Percentiles rank a stretch among this genome's conserved stretches.
Evolutionary conservation across 2,329 filamentous ascomycete genomes (phyloP).

Genomic region (Amylocarpus encephaloides): DNA sequence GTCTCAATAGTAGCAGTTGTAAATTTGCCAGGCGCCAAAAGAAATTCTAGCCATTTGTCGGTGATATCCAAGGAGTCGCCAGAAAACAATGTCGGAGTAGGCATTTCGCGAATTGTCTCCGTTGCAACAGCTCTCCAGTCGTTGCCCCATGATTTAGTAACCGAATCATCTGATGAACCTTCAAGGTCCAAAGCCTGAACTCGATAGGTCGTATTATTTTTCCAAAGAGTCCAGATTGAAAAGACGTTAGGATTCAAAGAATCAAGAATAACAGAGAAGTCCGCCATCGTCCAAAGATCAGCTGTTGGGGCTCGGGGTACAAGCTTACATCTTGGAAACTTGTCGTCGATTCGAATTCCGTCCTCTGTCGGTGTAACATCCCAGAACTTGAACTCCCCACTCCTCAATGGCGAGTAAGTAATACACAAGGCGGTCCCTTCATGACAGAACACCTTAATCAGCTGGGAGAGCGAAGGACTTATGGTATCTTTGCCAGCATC

Average conservation of each 20-base stretch:
- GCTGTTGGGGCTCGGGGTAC: conserved; percentile 65
- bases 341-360: conserved; percentile 56
- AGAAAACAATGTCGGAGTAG: conserved; percentile 51
- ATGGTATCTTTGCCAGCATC: conserved; percentile 70
- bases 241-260: conserved; percentile 47
- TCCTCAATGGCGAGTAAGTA: conserved; percentile 81
- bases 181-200: conserved; percentile 69
- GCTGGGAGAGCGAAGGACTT: conserved; percentile 69
- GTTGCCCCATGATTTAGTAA: conserved; percentile 47
- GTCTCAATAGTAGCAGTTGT: conserved; percentile 74
- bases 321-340: conserved; percentile 60
- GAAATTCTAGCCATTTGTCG: conserved; percentile 79
- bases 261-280: conserved; percentile 58
- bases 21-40: conserved; percentile 80
- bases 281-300: conserved; percentile 73
- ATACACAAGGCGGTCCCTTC: conserved; percentile 53
- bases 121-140: conserved; percentile 65
- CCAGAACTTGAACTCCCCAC: conserved; percentile 95
- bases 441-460: conserved; percentile 65
- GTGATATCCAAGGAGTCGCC: conserved; percentile 64
- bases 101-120: conserved; percentile 47
- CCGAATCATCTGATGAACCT: conserved; percentile 26
- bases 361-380: conserved; percentile 58
- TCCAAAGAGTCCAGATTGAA: conserved; percentile 73
- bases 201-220: conserved; percentile 74